Percentiles rank a stretch among this genome's conserved stretches.
Conservation (phyloP, 148 eudicot genomes). For the Cornus suecica region DNA sequence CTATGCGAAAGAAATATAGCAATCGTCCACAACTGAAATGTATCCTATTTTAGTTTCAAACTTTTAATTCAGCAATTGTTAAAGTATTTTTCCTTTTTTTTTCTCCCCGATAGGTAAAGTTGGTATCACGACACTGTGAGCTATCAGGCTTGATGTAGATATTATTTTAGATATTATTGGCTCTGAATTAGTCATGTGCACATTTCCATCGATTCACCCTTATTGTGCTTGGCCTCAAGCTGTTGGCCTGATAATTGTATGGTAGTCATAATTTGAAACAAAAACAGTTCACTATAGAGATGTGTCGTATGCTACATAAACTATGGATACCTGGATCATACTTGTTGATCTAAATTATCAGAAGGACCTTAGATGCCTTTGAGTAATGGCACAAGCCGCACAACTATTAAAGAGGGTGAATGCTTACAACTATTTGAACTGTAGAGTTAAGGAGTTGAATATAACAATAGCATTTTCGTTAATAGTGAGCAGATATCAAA, state of each 20-base stretch:
- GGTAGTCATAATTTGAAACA: neutral
- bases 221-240: neutral
- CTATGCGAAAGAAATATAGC: slow-evolving; percentile 64
- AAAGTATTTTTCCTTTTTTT: neutral
- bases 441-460: neutral
- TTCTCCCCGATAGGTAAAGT: neutral
- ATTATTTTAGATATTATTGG: neutral
- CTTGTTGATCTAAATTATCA: neutral
- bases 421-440: neutral
- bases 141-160: neutral
- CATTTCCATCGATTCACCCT: neutral
- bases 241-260: neutral
- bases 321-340: neutral
- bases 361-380: neutral
- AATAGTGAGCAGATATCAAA: slow-evolving; percentile 41
- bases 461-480: slow-evolving; percentile 18
- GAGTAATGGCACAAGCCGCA: neutral
- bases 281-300: neutral
- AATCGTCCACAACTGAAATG: slow-evolving; percentile 56
- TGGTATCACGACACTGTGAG: neutral
- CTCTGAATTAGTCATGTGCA: neutral
- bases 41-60: slow-evolving; percentile 32
- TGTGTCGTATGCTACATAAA: neutral
- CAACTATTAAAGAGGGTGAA: neutral
- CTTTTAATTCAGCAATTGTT: neutral